Conservation (phyloP, 1,284 basidiomycete genomes). For the Rhodotorula sp. region DNA sequence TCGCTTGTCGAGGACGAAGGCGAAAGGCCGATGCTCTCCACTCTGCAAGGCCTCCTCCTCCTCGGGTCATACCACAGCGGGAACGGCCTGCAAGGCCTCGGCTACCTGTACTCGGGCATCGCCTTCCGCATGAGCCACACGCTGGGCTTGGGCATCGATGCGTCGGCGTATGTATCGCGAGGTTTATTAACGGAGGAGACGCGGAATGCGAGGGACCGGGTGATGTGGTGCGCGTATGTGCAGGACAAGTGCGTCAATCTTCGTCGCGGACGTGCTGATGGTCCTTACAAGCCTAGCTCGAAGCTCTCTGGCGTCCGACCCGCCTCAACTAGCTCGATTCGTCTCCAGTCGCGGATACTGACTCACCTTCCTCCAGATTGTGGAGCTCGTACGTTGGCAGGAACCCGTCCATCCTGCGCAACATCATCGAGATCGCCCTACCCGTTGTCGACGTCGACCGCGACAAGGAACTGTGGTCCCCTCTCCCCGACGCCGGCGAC, state of each 20-base stretch:
- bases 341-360: too few relatives aligned
- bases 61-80: constrained; percentile 44
- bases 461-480: constrained; percentile 32
- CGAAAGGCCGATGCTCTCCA: constrained; percentile 45
- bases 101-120: constrained; percentile 11
- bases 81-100: constrained; percentile 3
- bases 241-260: constrained; percentile 1
- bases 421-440: constrained; percentile 37
- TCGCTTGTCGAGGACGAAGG: constrained; percentile 44
- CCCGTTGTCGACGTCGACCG: constrained; percentile 36
- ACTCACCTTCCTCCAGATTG: constrained; percentile 42
- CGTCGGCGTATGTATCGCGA: constrained; percentile 42
- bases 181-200: constrained; percentile 43
- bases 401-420: constrained; percentile 26
- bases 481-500: neutral
- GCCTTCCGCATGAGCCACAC: neutral
- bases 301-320: too few relatives aligned
- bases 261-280: neutral
- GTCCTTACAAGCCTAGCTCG: too few relatives aligned
- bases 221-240: constrained; percentile 23
- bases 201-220: constrained; percentile 39
- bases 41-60: constrained; percentile 45
- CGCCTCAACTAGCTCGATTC: too few relatives aligned
- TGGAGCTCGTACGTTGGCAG: constrained; percentile 46
- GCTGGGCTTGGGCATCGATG: constrained; percentile 45